Conservation (phyloP, 2,329 filamentous ascomycete genomes). For the Furcasterigmium furcatum region DNA sequence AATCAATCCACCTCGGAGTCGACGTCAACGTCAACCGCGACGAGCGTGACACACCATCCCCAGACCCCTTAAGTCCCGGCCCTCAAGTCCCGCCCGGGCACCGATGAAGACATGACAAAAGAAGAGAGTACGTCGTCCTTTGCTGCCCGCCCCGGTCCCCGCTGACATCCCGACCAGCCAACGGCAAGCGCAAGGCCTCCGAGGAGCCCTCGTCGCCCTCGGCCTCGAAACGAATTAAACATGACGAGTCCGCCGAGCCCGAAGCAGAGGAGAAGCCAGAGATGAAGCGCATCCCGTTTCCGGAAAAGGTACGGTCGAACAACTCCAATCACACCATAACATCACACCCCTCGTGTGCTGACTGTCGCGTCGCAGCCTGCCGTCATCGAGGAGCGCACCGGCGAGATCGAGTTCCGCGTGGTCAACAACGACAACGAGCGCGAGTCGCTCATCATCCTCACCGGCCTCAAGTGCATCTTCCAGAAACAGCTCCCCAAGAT, state of each 20-base stretch:
- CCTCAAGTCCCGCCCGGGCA: no score
- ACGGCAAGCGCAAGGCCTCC: constrained; percentile 69
- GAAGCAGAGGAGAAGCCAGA: constrained; percentile 48
- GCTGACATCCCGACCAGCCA: constrained; percentile 23
- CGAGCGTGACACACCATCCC: no score
- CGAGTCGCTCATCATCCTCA: constrained; percentile 90
- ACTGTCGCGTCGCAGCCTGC: constrained; percentile 57
- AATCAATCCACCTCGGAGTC: no score
- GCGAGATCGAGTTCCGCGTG: constrained; percentile 94
- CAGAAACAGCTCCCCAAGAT: constrained; percentile 98
- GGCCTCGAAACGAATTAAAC: constrained; percentile 64
- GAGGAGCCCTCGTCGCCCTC: constrained; percentile 61
- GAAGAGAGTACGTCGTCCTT: constrained; percentile 32
- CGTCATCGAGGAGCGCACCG: constrained; percentile 87
- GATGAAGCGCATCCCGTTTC: constrained; percentile 74
- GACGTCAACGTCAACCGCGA: no score
- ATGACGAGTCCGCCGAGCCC: constrained; percentile 36
- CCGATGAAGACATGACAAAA: constrained; percentile 16
- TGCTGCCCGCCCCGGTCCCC: neutral
- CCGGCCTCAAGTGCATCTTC: constrained; percentile 95
- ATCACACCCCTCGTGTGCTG: constrained; percentile 14
- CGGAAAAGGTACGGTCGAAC: constrained; percentile 65
- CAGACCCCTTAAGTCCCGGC: no score
- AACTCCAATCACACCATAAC: neutral
- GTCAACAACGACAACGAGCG: constrained; percentile 93